Conservation (phyloP, 306 rosid genomes). For the Gleditsia sinensis region DNA sequence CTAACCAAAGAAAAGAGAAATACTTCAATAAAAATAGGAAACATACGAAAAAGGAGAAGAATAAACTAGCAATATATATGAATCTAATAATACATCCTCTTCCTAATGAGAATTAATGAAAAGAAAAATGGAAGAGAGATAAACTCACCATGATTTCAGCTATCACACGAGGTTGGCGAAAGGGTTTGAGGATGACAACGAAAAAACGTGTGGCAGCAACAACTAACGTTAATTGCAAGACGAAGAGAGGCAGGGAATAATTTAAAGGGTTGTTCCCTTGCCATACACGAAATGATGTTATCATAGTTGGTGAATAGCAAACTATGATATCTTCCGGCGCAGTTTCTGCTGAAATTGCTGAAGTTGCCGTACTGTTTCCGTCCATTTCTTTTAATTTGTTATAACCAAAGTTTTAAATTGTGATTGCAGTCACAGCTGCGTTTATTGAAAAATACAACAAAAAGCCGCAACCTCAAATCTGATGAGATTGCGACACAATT, state of each 20-base stretch:
- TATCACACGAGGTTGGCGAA: conserved; percentile 83
- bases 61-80: too few species aligned
- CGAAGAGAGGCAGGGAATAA: conserved; percentile 73
- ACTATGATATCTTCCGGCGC: conserved; percentile 42
- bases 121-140: not conserved
- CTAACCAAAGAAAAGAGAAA: not conserved
- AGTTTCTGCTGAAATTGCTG: not conserved
- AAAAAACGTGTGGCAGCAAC: conserved; percentile 63
- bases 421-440: too few species aligned
- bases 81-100: not conserved
- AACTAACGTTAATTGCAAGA: conserved; percentile 62
- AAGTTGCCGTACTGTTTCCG: not conserved
- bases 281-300: conserved; percentile 75
- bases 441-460: too few species aligned
- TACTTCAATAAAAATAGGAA: not conserved
- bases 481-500: too few species aligned
- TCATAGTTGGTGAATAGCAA: conserved; percentile 74
- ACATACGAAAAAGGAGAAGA: too few species aligned
- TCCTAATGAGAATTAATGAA: not conserved
- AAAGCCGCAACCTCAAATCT: too few species aligned
- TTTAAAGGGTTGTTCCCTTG: conserved; percentile 71
- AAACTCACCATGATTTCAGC: conserved; percentile 66
- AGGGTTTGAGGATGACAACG: conserved; percentile 67
- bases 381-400: not conserved
- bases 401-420: not conserved